Evolutionary conservation across 495 filamentous ascomycete species (phyloP).

Genomic region (Penicillium paxilli): DNA sequence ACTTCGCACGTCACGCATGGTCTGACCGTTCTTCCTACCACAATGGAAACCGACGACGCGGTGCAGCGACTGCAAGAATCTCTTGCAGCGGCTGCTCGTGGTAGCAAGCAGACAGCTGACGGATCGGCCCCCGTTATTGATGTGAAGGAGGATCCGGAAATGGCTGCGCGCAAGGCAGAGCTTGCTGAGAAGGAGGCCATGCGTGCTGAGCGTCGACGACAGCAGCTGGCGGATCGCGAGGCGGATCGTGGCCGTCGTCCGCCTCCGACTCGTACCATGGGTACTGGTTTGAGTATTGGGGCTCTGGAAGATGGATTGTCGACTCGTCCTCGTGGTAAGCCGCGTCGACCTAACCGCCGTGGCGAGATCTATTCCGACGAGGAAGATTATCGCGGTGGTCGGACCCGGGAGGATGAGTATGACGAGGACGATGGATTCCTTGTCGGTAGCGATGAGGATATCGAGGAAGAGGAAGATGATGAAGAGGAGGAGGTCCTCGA

Average conservation of each 20-base stretch:
- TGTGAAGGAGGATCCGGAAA: conserved; percentile 74
- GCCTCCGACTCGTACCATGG: conserved; percentile 41
- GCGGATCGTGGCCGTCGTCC: conserved; percentile 54
- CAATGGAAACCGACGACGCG: conserved; percentile 72
- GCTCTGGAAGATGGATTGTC: conserved; percentile 68
- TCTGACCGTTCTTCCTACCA: conserved; percentile 69
- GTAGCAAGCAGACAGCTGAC: conserved; percentile 59
- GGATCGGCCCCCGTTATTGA: conserved; percentile 56
- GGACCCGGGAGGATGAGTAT: conserved; percentile 75
- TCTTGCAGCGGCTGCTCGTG: conserved; percentile 60
- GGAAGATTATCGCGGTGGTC: conserved; percentile 64
- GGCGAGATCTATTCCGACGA: conserved; percentile 58
- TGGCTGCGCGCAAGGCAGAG: conserved; percentile 75
- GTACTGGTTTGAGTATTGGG: conserved; percentile 67
- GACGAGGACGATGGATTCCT: conserved; percentile 79
- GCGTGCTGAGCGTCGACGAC: conserved; percentile 65
- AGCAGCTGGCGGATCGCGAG: conserved; percentile 66
- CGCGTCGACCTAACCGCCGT: conserved; percentile 45
- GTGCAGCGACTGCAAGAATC: conserved; percentile 70
- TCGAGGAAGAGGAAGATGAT: conserved; percentile 56
- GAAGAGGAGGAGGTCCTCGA: conserved; percentile 66
- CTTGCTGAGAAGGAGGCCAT: conserved; percentile 68
- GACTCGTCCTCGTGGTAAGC: conserved; percentile 43
- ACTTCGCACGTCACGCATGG: conserved; percentile 80
- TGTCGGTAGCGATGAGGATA: conserved; percentile 71